These are phyloP conservation scores for Radiomyces spectabilis DNA, from an alignment of 192 early-diverging fungal species.

Conservation along the genomic window DNA sequence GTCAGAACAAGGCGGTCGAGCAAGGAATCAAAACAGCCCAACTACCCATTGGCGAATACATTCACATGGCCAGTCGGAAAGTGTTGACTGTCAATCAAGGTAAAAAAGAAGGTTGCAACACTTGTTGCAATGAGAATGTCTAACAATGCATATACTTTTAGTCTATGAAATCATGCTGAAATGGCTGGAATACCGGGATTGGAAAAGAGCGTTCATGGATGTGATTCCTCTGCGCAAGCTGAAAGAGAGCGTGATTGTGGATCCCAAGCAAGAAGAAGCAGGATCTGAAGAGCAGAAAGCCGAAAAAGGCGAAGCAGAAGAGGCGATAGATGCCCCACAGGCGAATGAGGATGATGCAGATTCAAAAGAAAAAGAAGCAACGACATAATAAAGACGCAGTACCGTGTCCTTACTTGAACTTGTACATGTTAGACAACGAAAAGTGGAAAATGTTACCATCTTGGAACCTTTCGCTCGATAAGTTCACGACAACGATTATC, in stretches of 20 bases:
- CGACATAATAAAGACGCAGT: too few species aligned
- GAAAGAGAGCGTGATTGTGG: constrained; percentile 29
- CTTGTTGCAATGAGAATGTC: neutral
- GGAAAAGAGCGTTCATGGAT: constrained; percentile 82
- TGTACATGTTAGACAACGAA: too few species aligned
- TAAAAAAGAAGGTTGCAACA: constrained; percentile 8
- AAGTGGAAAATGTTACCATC: too few species aligned
- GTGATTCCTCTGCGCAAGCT: constrained; percentile 90
- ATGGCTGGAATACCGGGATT: constrained; percentile 71
- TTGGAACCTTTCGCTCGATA: too few species aligned
- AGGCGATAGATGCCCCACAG: too few species aligned
- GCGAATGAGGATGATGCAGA: too few species aligned
- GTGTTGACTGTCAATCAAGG: constrained; percentile 93
- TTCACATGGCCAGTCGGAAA: constrained; percentile 71
- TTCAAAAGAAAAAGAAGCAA: too few species aligned
- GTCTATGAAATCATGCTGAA: constrained; percentile 86
- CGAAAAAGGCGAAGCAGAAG: too few species aligned
- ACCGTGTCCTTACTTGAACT: too few species aligned
- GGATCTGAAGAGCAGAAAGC: too few species aligned
- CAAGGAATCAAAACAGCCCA: constrained; percentile 68
- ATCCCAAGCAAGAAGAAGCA: neutral
- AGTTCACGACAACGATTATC: too few species aligned
- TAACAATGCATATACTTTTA: constrained; percentile 12
- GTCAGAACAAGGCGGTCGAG: constrained; percentile 68
- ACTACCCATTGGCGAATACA: constrained; percentile 82